Evolutionary conservation across 1,284 basidiomycete species (phyloP).

Genomic region (Stereum hirsutum): DNA sequence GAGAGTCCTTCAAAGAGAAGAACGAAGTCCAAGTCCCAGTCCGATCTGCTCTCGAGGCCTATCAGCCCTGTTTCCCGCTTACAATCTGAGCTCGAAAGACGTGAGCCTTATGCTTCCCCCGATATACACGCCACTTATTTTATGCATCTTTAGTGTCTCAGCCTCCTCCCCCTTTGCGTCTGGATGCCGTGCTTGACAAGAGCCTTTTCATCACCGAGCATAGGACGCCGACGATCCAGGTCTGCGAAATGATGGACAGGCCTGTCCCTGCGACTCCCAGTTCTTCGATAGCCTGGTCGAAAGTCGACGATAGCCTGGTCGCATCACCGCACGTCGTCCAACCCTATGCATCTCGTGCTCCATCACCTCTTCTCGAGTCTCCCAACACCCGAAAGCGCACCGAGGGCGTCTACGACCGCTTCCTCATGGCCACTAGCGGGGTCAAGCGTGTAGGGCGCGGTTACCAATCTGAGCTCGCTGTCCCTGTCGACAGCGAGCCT

Average conservation of each 20-base stretch:
- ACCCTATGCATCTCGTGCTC: constrained; percentile 42
- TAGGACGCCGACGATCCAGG: constrained; percentile 5
- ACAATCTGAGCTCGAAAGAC: constrained; percentile 50
- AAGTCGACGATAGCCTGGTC: constrained; percentile 37
- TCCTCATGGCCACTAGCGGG: constrained; percentile 68
- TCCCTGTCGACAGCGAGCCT: constrained; percentile 21
- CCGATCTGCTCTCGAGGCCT: constrained; percentile 45
- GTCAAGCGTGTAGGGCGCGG: constrained; percentile 68
- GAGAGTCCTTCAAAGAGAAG: constrained; percentile 50
- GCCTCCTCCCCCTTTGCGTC: constrained; percentile 37
- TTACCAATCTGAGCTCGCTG: constrained; percentile 57
- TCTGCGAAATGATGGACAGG: constrained; percentile 9
- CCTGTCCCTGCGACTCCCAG: constrained; percentile 5
- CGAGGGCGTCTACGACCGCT: constrained; percentile 67
- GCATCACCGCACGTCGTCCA: constrained; percentile 53
- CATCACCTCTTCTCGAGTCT: constrained; percentile 35
- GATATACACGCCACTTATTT: background rate
- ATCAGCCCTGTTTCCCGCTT: constrained; percentile 56
- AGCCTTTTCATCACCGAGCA: constrained; percentile 50
- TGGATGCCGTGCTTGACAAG: constrained; percentile 56
- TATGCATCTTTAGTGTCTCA: constrained; percentile 14
- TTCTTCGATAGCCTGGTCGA: constrained; percentile 7
- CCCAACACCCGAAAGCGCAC: constrained; percentile 47
- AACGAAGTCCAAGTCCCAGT: constrained; percentile 58
- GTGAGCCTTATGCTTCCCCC: constrained; percentile 25